A percentile compares a stretch with the other conserved stretches of the same genome.
Conservation (phyloP, 2,329 filamentous ascomycete genomes). For the Didymella pinodella region DNA sequence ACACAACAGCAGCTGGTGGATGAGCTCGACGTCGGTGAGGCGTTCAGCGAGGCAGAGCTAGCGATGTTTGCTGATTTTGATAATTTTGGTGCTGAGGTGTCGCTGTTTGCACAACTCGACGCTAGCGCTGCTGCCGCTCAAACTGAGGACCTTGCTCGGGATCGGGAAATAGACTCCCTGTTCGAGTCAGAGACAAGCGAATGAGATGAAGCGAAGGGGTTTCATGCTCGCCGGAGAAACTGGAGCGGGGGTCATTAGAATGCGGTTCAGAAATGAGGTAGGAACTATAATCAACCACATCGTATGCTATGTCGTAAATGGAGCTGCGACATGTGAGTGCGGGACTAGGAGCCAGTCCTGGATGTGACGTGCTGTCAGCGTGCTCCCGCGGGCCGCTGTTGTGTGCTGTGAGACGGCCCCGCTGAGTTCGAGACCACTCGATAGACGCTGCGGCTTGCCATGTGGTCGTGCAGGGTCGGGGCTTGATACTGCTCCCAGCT, state of each 20-base stretch:
- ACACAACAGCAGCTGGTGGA: neutral
- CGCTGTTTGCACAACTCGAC: neutral
- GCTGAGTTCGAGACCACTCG: neutral
- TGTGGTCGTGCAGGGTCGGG: slow-evolving; percentile 1
- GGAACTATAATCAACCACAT: too few relatives aligned
- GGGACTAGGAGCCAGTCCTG: too few relatives aligned
- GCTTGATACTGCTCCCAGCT: neutral
- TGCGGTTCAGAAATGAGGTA: too few relatives aligned
- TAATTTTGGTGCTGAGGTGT: neutral
- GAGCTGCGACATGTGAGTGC: neutral
- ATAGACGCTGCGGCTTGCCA: neutral
- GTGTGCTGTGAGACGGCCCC: neutral
- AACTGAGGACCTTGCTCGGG: neutral
- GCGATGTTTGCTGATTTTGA: neutral
- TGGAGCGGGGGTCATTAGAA: neutral
- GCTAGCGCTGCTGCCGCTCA: neutral
- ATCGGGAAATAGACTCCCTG: neutral
- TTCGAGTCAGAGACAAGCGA: too few relatives aligned
- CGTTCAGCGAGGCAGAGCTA: neutral
- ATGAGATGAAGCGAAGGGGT: too few relatives aligned
- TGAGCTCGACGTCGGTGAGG: neutral
- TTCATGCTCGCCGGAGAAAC: neutral
- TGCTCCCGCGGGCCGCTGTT: neutral
- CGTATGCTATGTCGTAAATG: too few relatives aligned
- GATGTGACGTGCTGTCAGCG: slow-evolving; percentile 6